Evolutionary conservation across 352 stramenopile species (phyloP).

Genomic region (Pythium monospermum): DNA sequence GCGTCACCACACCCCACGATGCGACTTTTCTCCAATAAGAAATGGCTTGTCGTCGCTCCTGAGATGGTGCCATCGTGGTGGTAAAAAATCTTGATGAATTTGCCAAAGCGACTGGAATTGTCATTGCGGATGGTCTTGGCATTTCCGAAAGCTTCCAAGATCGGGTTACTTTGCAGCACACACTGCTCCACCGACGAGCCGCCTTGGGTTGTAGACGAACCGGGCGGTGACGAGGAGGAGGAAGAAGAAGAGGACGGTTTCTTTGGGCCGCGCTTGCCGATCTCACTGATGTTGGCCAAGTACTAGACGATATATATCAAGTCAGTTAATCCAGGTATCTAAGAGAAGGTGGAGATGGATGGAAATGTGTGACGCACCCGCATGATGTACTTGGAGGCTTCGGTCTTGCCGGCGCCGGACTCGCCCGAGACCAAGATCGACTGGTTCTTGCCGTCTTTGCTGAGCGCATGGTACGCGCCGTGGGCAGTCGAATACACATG

Average conservation of each 20-base stretch:
- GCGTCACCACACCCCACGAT: conserved; percentile 90
- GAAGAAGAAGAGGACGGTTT: no score
- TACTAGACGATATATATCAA: conserved; percentile 38
- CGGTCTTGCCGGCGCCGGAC: conserved; percentile 84
- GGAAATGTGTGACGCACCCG: conserved; percentile 33
- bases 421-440: conserved; percentile 86
- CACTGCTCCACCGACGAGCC: conserved; percentile 85
- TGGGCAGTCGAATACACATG: conserved; percentile 86
- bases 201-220: no score
- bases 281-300: conserved; percentile 87
- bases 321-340: not conserved
- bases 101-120: conserved; percentile 95
- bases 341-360: not conserved
- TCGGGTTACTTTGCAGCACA: conserved; percentile 89
- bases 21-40: conserved; percentile 97
- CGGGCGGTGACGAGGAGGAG: no score
- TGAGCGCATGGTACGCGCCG: conserved; percentile 75
- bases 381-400: conserved; percentile 91
- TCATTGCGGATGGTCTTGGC: conserved; percentile 94
- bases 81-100: conserved; percentile 96
- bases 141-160: conserved; percentile 92
- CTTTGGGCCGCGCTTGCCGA: conserved; percentile 73
- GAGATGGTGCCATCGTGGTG: conserved; percentile 87
- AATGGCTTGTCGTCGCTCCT: conserved; percentile 93
- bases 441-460: conserved; percentile 77